Base-by-base conservation (phyloP, 2,329 filamentous ascomycete species). In the Diaporthe citrichinensis region DNA sequence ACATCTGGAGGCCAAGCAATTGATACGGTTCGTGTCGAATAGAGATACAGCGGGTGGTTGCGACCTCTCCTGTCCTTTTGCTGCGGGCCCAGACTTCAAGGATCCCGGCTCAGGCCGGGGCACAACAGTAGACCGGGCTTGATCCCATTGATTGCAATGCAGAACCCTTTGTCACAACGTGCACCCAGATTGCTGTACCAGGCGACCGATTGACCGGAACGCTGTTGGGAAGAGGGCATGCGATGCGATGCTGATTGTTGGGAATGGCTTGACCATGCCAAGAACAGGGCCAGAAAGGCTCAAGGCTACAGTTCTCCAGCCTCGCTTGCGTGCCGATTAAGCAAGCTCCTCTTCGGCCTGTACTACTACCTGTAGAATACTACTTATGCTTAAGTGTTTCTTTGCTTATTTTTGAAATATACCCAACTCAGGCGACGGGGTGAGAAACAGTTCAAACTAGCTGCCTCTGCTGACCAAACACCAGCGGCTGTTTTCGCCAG, bases 251-350 rank as follows among this genome's bases (percentile, higher is more conserved):
- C n/a, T 39, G 31, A 39, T 23, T 9, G n/a, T 28, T 28, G 9
- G n/a, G 4, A 7, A 25, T 69, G 23, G 15, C 23, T 41, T 14
- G 31, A 5, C n/a, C 25, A 34, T 31, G 65, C 46, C 65, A 69
- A 39, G 65, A 28, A 41, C n/a, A n/a, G 34, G 34, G 34, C 12
- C n/a, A 20, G 46, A 36, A 46, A 10, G 28, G 31, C 46, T 23
- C 23, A 51, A 69, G 65, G 65, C 65, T 55, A 17, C 34, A 25
- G 23, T 25, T 14, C n/a, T 17, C n/a, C n/a, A 69, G 65, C 65
- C 65, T 69, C 14, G 49, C 49, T 55, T 17, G 31, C 14, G 7
- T 31, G n/a, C 5, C 46, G 36, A 69, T 31, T 20, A 15, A 14
- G 49, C 31, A 53, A 20, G 15, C 49, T 28, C 10, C 10, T 36